Conservation (phyloP, 352 stramenopile species). For the Plasmopara viticola region DNA sequence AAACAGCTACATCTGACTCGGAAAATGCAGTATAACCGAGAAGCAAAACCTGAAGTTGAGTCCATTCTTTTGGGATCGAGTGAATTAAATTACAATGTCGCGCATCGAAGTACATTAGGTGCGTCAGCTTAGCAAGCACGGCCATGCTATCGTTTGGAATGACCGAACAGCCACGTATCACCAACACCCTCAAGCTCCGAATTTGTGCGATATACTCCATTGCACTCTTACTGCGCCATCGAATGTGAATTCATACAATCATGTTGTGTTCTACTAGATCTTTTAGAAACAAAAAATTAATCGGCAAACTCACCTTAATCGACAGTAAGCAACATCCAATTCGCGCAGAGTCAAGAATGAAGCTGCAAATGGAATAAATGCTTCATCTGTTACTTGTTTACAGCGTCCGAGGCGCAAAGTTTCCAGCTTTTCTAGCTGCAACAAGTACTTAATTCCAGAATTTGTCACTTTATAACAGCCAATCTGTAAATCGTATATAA, state of each 20-base stretch:
- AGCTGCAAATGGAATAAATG: slow-evolving; percentile 35
- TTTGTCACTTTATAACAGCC: slow-evolving; percentile 51
- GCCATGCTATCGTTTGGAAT: slow-evolving; percentile 32
- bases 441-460: slow-evolving; percentile 43
- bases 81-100: slow-evolving; percentile 58
- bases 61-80: slow-evolving; percentile 47
- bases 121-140: slow-evolving; percentile 22
- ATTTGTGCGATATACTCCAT: slow-evolving; percentile 32
- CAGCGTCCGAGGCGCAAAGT: slow-evolving; percentile 54
- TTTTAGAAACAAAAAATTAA: background rate
- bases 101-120: slow-evolving; percentile 59
- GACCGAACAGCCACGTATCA: slow-evolving; percentile 40
- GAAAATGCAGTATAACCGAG: slow-evolving; percentile 55
- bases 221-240: slow-evolving; percentile 20
- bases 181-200: slow-evolving; percentile 29
- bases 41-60: slow-evolving; percentile 43
- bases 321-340: slow-evolving; percentile 54
- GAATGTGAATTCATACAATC: slow-evolving; percentile 2
- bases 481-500: slow-evolving; percentile 22
- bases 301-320: slow-evolving; percentile 26
- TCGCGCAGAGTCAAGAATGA: slow-evolving; percentile 34
- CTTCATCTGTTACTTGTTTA: slow-evolving; percentile 39
- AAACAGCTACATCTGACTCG: slow-evolving; percentile 50
- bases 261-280: background rate
- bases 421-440: slow-evolving; percentile 37